A percentile compares a stretch with the other conserved stretches of the same genome.
phyloP scores from a whole-genome alignment of 441 rosid species.

The Aquilaria agallochum region DNA sequence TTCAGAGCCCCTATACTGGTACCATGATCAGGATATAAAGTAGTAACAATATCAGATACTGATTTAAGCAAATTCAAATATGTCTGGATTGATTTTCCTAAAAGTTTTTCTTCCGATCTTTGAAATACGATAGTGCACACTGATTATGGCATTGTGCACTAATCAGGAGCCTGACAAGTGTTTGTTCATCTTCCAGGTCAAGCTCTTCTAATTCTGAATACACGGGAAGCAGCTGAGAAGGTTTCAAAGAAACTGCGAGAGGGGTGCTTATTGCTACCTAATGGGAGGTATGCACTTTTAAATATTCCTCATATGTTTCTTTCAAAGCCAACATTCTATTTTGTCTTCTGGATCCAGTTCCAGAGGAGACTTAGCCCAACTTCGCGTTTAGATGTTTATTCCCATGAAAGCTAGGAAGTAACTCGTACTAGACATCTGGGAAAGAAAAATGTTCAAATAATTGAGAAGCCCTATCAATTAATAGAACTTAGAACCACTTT shows the following conservation, averaged over 20 bases:
- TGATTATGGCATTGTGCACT: neutral
- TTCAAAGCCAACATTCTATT: neutral
- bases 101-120: neutral
- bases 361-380: too few relatives aligned
- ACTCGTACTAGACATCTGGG: too few relatives aligned
- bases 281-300: constrained; percentile 57
- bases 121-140: constrained; percentile 1
- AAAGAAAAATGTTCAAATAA: too few relatives aligned
- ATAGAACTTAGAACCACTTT: too few relatives aligned
- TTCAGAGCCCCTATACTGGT: constrained; percentile 57
- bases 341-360: too few relatives aligned
- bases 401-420: too few relatives aligned
- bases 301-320: constrained; percentile 6
- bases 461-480: too few relatives aligned
- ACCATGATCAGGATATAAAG: constrained; percentile 14
- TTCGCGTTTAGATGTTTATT: too few relatives aligned
- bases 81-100: neutral
- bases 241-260: constrained; percentile 45
- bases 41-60: neutral
- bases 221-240: constrained; percentile 56
- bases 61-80: neutral
- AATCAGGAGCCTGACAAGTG: constrained; percentile 11
- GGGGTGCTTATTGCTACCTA: constrained; percentile 68
- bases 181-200: constrained; percentile 46
- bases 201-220: constrained; percentile 67